Percentiles rank a stretch among this genome's conserved stretches.
phyloP scores from a whole-genome alignment of 352 stramenopile genomes.

The Phytophthora citrophthora region DNA sequence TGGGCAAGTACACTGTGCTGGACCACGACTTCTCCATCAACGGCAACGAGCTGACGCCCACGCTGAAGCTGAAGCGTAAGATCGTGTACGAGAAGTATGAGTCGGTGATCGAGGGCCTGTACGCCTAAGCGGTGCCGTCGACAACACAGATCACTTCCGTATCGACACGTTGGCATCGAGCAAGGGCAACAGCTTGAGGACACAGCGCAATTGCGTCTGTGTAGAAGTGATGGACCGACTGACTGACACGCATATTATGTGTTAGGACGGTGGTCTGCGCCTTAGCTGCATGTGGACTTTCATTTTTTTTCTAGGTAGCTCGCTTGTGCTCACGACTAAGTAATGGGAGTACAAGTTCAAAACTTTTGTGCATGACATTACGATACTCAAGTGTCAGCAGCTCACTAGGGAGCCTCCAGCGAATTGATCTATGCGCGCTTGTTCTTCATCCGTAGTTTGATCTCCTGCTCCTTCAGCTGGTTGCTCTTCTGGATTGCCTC shows the following conservation, averaged over 20 bases:
- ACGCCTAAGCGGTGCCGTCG: slow-evolving; percentile 55
- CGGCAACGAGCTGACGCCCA: slow-evolving; percentile 95
- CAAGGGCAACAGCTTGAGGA: slow-evolving; percentile 5
- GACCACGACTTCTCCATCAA: slow-evolving; percentile 91
- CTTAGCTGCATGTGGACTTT: slow-evolving; percentile 22
- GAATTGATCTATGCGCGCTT: slow-evolving; percentile 44
- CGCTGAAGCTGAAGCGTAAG: slow-evolving; percentile 96
- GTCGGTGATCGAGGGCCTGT: slow-evolving; percentile 89
- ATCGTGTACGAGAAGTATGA: slow-evolving; percentile 93
- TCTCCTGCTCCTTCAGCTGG: slow-evolving; percentile 70
- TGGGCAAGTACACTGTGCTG: slow-evolving; percentile 90
- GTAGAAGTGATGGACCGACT: slow-evolving; percentile 9
- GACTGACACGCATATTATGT: slow-evolving; percentile 1
- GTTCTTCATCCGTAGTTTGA: slow-evolving; percentile 55
- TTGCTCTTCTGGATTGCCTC: slow-evolving; percentile 81
- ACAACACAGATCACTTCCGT: slow-evolving; percentile 12
- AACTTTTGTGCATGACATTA: slow-evolving; percentile 15
- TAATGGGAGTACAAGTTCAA: slow-evolving; percentile 31
- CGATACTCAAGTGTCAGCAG: slow-evolving; percentile 9
- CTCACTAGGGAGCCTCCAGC: too few relatives aligned
- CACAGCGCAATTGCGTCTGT: slow-evolving; percentile 1
- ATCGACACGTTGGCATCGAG: slow-evolving; percentile 10
- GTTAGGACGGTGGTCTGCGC: not conserved
- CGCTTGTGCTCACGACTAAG: slow-evolving; percentile 29
- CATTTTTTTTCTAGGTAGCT: slow-evolving; percentile 27